A percentile compares a stretch with the other conserved stretches of the same genome.
Evolutionary conservation across 352 stramenopile species (phyloP).

Genomic region (Phytopythium chamaehyphon): DNA sequence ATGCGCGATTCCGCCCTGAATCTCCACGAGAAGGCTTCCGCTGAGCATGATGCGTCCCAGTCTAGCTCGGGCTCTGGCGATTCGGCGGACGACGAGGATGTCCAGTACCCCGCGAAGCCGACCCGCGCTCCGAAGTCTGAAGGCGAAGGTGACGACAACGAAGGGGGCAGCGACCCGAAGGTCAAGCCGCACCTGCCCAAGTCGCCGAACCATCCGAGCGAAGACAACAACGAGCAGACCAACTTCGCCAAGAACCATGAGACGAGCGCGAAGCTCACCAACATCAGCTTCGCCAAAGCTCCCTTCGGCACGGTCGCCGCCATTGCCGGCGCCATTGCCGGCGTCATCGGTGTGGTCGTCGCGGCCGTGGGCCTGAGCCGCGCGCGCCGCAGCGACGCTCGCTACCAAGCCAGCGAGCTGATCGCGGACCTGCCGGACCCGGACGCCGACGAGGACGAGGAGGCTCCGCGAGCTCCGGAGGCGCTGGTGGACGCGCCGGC

Average conservation of each 20-base stretch:
- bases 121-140: background rate
- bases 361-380: slow-evolving; percentile 20
- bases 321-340: slow-evolving; percentile 10
- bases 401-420: slow-evolving; percentile 22
- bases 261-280: too few species aligned
- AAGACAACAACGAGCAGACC: background rate
- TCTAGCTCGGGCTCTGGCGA: too few species aligned
- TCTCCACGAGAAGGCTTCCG: background rate
- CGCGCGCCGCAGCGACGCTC: slow-evolving; percentile 24
- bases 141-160: background rate
- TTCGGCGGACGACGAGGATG: background rate
- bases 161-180: background rate
- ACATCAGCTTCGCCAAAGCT: too few species aligned
- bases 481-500: slow-evolving; percentile 5
- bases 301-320: too few species aligned
- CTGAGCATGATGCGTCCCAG: too few species aligned
- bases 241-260: background rate
- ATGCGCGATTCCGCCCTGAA: too few species aligned
- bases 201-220: background rate
- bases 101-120: background rate
- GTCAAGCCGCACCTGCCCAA: slow-evolving; percentile 2
- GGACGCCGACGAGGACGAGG: slow-evolving; percentile 7
- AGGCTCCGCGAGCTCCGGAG: slow-evolving; percentile 4
- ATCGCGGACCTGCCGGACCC: slow-evolving; percentile 23
- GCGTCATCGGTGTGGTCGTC: slow-evolving; percentile 14